Percentiles rank a stretch among this genome's conserved stretches.
These are phyloP conservation scores for Citrullus mucosospermus DNA, from an alignment of 306 rosid genomes.

Conservation along the genomic window DNA sequence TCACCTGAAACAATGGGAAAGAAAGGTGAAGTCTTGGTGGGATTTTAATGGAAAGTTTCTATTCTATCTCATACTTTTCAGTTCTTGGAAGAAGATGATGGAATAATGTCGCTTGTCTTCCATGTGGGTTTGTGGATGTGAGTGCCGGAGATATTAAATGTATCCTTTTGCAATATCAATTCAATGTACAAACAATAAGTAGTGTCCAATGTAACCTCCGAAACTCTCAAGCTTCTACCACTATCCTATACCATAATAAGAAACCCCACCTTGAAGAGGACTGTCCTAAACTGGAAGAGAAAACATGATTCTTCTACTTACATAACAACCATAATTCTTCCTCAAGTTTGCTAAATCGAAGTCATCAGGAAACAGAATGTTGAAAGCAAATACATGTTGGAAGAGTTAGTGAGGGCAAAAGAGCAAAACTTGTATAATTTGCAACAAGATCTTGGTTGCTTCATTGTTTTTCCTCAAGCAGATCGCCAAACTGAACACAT, in stretches of 20 bases:
- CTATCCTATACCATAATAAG: background rate
- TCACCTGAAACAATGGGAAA: background rate
- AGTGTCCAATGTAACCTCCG: background rate
- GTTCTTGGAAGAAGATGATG: background rate
- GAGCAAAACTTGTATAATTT: background rate
- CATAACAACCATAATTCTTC: background rate
- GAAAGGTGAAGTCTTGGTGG: background rate
- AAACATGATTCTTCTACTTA: background rate
- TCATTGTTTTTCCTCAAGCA: constrained; percentile 10
- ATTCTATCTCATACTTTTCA: background rate
- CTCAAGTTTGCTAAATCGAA: background rate
- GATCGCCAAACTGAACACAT: constrained; percentile 21
- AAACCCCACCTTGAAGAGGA: background rate
- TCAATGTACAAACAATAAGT: background rate
- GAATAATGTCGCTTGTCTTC: constrained; percentile 16
- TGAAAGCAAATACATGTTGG: background rate
- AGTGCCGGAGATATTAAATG: constrained; percentile 1
- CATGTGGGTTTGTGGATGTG: constrained; percentile 18
- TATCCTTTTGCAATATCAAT: background rate
- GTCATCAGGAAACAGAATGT: background rate
- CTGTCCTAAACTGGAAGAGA: background rate
- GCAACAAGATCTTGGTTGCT: constrained; percentile 16
- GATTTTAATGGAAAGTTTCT: constrained; percentile 2
- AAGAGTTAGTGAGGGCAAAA: background rate
- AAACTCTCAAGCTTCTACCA: background rate